Percentiles rank a stretch among this genome's conserved stretches.
These are phyloP conservation scores for Pelargonium citronellum DNA, from an alignment of 441 rosid genomes.

Conservation along the genomic window DNA sequence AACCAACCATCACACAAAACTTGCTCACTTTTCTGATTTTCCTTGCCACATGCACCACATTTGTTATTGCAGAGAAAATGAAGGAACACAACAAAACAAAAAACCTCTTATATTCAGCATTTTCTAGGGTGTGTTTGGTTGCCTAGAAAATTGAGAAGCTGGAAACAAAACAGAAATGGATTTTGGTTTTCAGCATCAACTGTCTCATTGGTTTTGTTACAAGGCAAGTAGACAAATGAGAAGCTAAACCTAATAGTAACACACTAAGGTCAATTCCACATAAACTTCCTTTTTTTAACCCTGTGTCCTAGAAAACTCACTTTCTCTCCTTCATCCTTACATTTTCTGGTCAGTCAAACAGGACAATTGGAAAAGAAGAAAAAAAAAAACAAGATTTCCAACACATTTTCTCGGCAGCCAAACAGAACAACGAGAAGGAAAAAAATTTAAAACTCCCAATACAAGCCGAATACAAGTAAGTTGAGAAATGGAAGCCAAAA, in stretches of 20 bases:
- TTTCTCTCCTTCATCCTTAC: constrained; percentile 13
- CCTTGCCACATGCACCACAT: constrained; percentile 19
- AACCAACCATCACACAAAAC: constrained; percentile 14
- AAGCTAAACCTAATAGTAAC: background rate
- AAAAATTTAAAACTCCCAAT: too few species aligned
- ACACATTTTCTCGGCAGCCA: constrained; percentile 12
- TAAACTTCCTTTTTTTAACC: background rate
- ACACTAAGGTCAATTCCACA: background rate
- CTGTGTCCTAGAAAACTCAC: background rate
- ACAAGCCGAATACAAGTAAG: too few species aligned
- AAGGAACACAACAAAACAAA: background rate
- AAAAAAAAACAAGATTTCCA: background rate
- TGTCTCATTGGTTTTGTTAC: background rate
- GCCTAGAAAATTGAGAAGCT: background rate
- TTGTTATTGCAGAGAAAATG: background rate
- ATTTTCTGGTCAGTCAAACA: constrained; percentile 26
- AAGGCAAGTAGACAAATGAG: too few species aligned
- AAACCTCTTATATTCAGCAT: background rate
- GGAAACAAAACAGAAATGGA: background rate
- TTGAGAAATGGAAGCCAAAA: too few species aligned
- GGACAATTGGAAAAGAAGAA: background rate
- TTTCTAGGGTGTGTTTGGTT: background rate
- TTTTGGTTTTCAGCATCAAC: background rate
- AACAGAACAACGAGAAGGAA: background rate
- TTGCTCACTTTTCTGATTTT: constrained; percentile 10